phyloP scores from a whole-genome alignment of 495 filamentous ascomycete species.

The Articulospora tetracladia region DNA sequence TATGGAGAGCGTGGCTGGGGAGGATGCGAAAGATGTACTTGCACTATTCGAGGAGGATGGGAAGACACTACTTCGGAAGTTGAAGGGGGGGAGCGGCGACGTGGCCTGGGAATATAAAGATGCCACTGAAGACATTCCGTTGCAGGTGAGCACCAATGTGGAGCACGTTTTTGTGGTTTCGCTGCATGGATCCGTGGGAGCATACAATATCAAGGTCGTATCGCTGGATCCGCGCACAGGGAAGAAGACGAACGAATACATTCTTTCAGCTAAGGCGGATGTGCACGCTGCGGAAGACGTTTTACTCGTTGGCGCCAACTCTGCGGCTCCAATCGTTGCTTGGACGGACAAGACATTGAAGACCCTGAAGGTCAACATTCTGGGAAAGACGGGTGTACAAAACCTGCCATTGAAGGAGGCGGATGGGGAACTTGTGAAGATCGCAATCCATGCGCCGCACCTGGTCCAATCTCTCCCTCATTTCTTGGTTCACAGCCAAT shows the following conservation, averaged over 20 bases:
- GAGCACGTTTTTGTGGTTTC: constrained; percentile 74
- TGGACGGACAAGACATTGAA: constrained; percentile 72
- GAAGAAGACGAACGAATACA: constrained; percentile 57
- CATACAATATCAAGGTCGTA: constrained; percentile 69
- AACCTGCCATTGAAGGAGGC: constrained; percentile 38
- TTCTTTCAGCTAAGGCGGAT: constrained; percentile 69
- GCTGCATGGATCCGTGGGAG: constrained; percentile 61
- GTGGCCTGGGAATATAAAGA: constrained; percentile 75
- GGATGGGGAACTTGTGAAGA: constrained; percentile 56
- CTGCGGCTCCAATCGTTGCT: constrained; percentile 74
- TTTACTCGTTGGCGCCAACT: constrained; percentile 77
- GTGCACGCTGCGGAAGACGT: constrained; percentile 63
- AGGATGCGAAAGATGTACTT: constrained; percentile 62
- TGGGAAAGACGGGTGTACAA: constrained; percentile 60
- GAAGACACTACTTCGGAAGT: constrained; percentile 58
- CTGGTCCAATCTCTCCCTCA: constrained; percentile 66
- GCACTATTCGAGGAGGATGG: constrained; percentile 58
- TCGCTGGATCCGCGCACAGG: constrained; percentile 69
- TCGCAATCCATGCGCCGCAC: constrained; percentile 71
- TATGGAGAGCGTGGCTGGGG: constrained; percentile 54
- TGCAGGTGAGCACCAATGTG: constrained; percentile 74
- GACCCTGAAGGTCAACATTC: constrained; percentile 71
- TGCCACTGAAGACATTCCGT: constrained; percentile 62
- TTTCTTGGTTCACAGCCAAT: constrained; percentile 82
- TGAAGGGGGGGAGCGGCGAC: constrained; percentile 70